phyloP scores from a whole-genome alignment of 805 yeast species.

The Metschnikowia corniflorae region DNA sequence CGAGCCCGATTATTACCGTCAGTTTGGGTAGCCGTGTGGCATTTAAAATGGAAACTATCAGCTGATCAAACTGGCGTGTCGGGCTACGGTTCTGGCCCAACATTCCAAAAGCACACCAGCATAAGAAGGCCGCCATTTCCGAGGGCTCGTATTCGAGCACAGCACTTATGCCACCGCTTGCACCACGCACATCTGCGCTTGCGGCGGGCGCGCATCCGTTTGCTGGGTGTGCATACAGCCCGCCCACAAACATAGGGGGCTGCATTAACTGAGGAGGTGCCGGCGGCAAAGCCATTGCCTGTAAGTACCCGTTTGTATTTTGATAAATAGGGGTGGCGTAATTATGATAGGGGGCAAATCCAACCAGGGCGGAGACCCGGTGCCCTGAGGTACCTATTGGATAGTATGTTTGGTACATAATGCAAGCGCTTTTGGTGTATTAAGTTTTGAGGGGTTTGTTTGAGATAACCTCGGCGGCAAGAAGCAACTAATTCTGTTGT shows the following conservation, averaged over 20 bases:
- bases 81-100: conserved; percentile 49
- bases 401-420: conserved; percentile 11
- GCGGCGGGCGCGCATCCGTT: conserved; percentile 1
- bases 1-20: conserved; percentile 74
- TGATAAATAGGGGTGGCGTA: conserved; percentile 16
- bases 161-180: conserved; percentile 82
- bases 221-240: neutral
- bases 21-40: conserved; percentile 87
- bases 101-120: conserved; percentile 69
- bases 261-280: conserved; percentile 14
- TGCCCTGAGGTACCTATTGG: conserved; percentile 40
- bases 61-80: conserved; percentile 51
- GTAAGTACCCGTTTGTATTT: neutral
- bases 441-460: neutral
- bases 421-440: neutral
- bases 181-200: conserved; percentile 1
- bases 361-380: conserved; percentile 28
- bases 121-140: conserved; percentile 74
- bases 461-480: no score
- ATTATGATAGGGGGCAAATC: conserved; percentile 20
- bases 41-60: conserved; percentile 63
- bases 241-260: conserved; percentile 6
- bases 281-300: conserved; percentile 11
- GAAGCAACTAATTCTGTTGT: neutral
- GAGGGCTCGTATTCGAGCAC: conserved; percentile 77